Conservation (phyloP, 1,284 basidiomycete species). For the Ceratobasidium sp. region DNA sequence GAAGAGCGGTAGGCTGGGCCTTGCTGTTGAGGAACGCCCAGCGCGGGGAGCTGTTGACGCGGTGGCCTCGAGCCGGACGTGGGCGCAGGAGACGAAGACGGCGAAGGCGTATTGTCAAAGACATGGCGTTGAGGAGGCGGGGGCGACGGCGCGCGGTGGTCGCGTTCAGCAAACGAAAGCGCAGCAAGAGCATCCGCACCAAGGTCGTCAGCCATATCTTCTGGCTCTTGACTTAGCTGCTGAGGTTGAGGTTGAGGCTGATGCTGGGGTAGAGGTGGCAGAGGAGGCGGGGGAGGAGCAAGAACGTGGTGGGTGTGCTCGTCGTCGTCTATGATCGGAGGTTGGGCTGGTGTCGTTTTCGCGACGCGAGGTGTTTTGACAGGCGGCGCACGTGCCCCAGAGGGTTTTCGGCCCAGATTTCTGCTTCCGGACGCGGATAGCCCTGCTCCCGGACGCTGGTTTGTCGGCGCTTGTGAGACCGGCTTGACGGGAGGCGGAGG, state of each 20-base stretch:
- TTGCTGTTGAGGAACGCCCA: conserved; percentile 19
- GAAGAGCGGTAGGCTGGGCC: conserved; percentile 69
- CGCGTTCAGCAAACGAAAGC: conserved; percentile 73
- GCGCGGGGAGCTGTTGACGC: conserved; percentile 34
- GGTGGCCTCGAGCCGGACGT: conserved; percentile 38
- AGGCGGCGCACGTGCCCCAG: conserved; percentile 83
- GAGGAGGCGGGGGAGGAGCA: conserved; percentile 24
- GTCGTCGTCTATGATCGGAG: conserved; percentile 37
- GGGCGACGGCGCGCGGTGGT: conserved; percentile 53
- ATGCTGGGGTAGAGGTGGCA: conserved; percentile 34
- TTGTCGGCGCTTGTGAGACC: conserved; percentile 18
- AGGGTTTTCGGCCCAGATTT: conserved; percentile 74
- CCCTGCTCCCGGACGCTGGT: neutral
- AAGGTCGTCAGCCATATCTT: conserved; percentile 56
- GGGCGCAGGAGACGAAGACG: conserved; percentile 45
- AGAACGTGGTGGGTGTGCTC: conserved; percentile 23
- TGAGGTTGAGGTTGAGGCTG: conserved; percentile 33
- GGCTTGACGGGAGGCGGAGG: conserved; percentile 4
- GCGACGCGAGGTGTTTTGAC: conserved; percentile 47
- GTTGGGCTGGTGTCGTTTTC: conserved; percentile 30
- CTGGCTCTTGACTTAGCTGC: conserved; percentile 23
- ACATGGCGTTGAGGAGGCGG: conserved; percentile 44
- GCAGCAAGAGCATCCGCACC: conserved; percentile 79
- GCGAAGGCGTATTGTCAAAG: conserved; percentile 43
- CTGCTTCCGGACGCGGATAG: conserved; percentile 29